Conservation (phyloP, 2,329 filamentous ascomycete species). For the Xylariaceae sp. region DNA sequence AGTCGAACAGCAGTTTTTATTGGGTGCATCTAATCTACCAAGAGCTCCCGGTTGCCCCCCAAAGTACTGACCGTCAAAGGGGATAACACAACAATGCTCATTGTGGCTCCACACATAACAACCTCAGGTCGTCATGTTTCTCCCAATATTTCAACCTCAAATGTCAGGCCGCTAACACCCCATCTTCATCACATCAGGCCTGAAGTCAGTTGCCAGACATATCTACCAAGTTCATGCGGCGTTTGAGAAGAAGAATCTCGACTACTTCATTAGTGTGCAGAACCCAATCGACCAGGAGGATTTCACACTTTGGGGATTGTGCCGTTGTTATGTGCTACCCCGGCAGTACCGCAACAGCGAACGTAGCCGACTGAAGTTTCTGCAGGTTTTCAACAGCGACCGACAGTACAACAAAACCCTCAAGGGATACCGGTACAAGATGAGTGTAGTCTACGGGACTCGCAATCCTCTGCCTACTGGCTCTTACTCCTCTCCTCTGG, state of each 20-base stretch:
- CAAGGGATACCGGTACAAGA: constrained; percentile 40
- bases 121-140: background rate
- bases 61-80: too few species aligned
- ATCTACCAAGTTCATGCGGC: constrained; percentile 27
- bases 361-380: constrained; percentile 49
- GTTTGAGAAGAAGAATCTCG: constrained; percentile 27
- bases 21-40: too few species aligned
- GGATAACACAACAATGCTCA: too few species aligned
- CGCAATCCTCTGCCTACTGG: constrained; percentile 52
- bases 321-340: constrained; percentile 37
- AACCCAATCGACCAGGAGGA: constrained; percentile 17
- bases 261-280: constrained; percentile 23
- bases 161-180: constrained; percentile 32
- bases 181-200: constrained; percentile 20
- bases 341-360: constrained; percentile 36
- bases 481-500: constrained; percentile 55
- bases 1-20: too few species aligned
- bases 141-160: constrained; percentile 18
- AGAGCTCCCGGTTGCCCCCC: too few species aligned
- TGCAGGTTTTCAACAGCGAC: constrained; percentile 46
- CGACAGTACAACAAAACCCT: constrained; percentile 36
- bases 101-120: too few species aligned
- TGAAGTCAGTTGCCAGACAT: constrained; percentile 28
- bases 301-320: constrained; percentile 13
- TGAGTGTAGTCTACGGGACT: constrained; percentile 61